phyloP scores from a whole-genome alignment of 345 rosid species.

The Salix koriyanagi region DNA sequence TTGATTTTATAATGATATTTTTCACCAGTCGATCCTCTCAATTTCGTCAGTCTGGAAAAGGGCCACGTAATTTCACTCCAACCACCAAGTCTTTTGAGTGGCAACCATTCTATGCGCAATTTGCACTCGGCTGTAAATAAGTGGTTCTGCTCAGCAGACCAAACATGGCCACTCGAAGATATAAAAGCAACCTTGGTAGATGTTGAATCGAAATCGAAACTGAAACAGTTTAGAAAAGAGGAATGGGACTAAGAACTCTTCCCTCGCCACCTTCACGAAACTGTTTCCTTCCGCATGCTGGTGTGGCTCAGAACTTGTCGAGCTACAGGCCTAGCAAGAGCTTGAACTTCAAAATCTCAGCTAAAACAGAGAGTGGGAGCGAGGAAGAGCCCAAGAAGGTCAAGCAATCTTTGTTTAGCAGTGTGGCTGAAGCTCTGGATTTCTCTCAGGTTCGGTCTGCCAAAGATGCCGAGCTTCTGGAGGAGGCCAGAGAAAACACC shows the following conservation, averaged over 20 bases:
- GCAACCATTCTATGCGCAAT: neutral
- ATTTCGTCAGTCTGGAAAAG: conserved; percentile 6
- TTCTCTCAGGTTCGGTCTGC: conserved; percentile 72
- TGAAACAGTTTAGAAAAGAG: neutral
- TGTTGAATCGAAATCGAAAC: neutral
- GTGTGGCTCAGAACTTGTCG: conserved; percentile 16
- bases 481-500: conserved; percentile 67
- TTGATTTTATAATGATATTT: neutral
- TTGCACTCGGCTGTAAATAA: neutral
- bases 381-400: conserved; percentile 36
- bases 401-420: conserved; percentile 62
- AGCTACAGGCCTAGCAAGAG: conserved; percentile 14
- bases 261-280: conserved; percentile 34
- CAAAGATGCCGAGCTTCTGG: conserved; percentile 75
- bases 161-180: neutral
- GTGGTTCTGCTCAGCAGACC: conserved; percentile 5
- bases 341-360: conserved; percentile 25
- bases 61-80: conserved; percentile 37
- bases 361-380: conserved; percentile 34
- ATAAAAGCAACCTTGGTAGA: neutral
- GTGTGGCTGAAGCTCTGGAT: conserved; percentile 73
- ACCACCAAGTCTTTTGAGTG: conserved; percentile 28
- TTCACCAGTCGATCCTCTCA: conserved; percentile 9
- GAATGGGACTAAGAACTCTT: conserved; percentile 42
- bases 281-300: conserved; percentile 21